These are phyloP conservation scores for Coemansia javaensis DNA, from an alignment of 192 early-diverging fungal species.

Conservation along the genomic window DNA sequence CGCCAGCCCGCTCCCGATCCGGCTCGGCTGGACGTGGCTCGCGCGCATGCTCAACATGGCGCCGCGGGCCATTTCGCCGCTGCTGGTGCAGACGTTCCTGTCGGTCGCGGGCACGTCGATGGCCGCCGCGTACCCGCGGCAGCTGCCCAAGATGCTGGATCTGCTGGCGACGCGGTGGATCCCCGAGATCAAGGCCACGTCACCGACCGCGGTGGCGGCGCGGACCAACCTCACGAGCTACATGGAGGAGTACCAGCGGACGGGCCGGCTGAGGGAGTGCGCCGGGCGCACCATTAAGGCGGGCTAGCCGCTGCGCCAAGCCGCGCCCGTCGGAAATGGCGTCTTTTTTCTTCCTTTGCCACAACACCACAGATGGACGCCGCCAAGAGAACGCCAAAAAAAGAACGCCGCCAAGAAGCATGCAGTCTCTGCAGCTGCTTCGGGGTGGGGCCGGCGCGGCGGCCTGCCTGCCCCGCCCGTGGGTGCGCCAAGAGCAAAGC, in stretches of 20 bases:
- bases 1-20: constrained; percentile 15
- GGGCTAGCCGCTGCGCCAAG: background rate
- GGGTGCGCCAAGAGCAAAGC: too few relatives aligned
- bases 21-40: constrained; percentile 41
- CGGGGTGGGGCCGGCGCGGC: too few relatives aligned
- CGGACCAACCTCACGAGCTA: constrained; percentile 67
- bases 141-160: constrained; percentile 23
- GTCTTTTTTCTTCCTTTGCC: too few relatives aligned
- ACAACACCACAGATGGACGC: too few relatives aligned
- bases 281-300: constrained; percentile 54
- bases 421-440: too few relatives aligned
- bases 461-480: too few relatives aligned
- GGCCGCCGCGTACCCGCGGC: constrained; percentile 29
- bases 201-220: constrained; percentile 54
- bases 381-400: too few relatives aligned
- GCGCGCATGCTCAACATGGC: constrained; percentile 33
- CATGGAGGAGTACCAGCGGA: constrained; percentile 69
- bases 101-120: constrained; percentile 33
- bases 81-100: constrained; percentile 38
- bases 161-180: constrained; percentile 66
- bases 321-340: too few relatives aligned
- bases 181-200: constrained; percentile 59
- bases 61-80: constrained; percentile 31
- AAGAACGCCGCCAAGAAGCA: too few relatives aligned
- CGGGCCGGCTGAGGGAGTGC: constrained; percentile 77